Base-by-base conservation (phyloP, 441 rosid genomes). In the Populus hybrid region DNA sequence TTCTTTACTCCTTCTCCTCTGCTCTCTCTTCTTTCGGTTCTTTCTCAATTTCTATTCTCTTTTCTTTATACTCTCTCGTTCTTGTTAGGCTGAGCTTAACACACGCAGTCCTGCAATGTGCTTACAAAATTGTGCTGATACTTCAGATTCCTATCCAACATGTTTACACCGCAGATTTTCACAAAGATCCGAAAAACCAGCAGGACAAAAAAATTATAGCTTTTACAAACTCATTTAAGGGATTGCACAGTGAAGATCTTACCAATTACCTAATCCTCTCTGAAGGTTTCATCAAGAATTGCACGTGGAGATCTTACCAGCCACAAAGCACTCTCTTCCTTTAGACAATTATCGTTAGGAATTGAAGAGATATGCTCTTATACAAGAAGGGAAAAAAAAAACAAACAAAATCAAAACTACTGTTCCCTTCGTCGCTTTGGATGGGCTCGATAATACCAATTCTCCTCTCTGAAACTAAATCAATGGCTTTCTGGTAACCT, bases 401-500 rank as follows among this genome's bases (percentile, higher is more conserved):
- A 30, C 32, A 30, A 32, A 32, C 34, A 32, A 32, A 53, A 18
- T 7, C 28, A 23, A 50, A 16, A 18, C 46, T 68, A 71, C 36
- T 23, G 53, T 69, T 71, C 69, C 4, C 63, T 50, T 6, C 9
- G 16, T 7, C 66, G 18, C 42, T 67, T 10, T 34, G 63, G 18
- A 40, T 38, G 57, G 75, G 36, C 14, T 74, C 28, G 35, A 70
- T 3, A 69, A 34, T 23, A 40, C 50, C 6, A 21, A 69, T 32
- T 50, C 79, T 61, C 59, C 23, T 59, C 23, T 70, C 21, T 24
- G 53, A 65, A 73, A 69, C 64, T 30, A 84, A 78, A 72, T 84
- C 81, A 95, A 72, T 93, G 97, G 85, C 97, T 94, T 88, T 92
- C 95, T 9, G 97, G 97, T 83, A 94, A 86, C 91, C 99, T 94